Conservation (phyloP, 2,329 filamentous ascomycete species). For the Diaporthe sp. region DNA sequence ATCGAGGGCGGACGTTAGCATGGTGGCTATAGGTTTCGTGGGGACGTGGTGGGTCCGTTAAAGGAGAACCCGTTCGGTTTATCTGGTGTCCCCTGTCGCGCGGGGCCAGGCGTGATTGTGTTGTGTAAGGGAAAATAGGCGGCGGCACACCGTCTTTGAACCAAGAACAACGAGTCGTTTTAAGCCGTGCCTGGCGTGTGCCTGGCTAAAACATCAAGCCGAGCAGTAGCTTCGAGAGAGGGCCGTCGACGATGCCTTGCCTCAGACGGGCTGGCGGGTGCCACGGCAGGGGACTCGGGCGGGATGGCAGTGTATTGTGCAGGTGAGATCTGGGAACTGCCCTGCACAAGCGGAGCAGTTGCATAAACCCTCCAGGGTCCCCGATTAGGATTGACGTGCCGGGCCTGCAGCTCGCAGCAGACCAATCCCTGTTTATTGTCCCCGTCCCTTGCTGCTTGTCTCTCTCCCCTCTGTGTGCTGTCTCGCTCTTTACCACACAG, state of each 20-base stretch:
- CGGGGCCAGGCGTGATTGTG: conserved; percentile 40
- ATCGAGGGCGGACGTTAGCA: conserved; percentile 51
- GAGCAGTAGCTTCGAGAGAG: neutral
- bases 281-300: conserved; percentile 22
- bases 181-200: conserved; percentile 22
- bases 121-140: conserved; percentile 38
- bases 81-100: conserved; percentile 38
- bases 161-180: conserved; percentile 29
- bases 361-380: conserved; percentile 23
- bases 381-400: conserved; percentile 29
- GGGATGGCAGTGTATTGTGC: conserved; percentile 23
- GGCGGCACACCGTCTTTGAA: conserved; percentile 24
- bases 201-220: conserved; percentile 29
- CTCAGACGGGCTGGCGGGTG: neutral
- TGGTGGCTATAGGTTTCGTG: conserved; percentile 54
- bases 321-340: conserved; percentile 23
- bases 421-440: conserved; percentile 30
- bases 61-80: conserved; percentile 43
- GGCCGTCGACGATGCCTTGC: conserved; percentile 1
- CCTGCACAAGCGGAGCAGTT: conserved; percentile 30
- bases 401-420: conserved; percentile 28
- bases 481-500: neutral
- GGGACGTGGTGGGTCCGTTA: conserved; percentile 42
- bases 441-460: conserved; percentile 24
- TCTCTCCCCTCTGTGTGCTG: neutral